Conservation (phyloP, 768 basidiomycete genomes). For the Podaxis mareebaensis region DNA sequence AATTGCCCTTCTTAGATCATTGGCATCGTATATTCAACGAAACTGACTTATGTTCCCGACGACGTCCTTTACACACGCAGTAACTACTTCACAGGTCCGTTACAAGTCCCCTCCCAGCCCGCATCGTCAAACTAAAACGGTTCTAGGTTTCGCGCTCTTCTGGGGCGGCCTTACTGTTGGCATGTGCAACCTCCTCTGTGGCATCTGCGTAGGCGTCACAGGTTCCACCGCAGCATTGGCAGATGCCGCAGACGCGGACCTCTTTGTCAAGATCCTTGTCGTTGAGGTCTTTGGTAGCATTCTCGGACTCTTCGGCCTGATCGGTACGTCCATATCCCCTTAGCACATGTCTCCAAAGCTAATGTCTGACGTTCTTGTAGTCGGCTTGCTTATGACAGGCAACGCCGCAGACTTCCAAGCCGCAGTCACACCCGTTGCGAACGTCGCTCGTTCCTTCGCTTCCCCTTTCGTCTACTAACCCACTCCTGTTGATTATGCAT, state of each 20-base stretch:
- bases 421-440: constrained; percentile 32
- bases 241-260: constrained; percentile 90
- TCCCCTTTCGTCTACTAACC: constrained; percentile 41
- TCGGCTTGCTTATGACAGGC: constrained; percentile 80
- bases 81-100: constrained; percentile 89
- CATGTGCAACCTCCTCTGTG: constrained; percentile 91
- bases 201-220: constrained; percentile 90
- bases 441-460: constrained; percentile 33
- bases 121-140: neutral
- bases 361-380: constrained; percentile 35
- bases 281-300: constrained; percentile 95
- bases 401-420: constrained; percentile 59
- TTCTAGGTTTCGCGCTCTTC: constrained; percentile 87
- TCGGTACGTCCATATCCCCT: constrained; percentile 58
- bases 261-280: constrained; percentile 96
- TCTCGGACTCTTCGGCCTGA: constrained; percentile 89
- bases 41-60: constrained; percentile 63
- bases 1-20: constrained; percentile 62
- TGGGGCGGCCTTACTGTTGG: constrained; percentile 97
- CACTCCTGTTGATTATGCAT: neutral
- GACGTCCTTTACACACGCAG: constrained; percentile 74
- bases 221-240: constrained; percentile 94
- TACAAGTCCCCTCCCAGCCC: constrained; percentile 7
- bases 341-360: neutral
- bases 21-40: constrained; percentile 93